Evolutionary conservation across 2,329 filamentous ascomycete species (phyloP), one percentile per base, ranked within the genome.

Genomic region (Huntiella savannae): DNA sequence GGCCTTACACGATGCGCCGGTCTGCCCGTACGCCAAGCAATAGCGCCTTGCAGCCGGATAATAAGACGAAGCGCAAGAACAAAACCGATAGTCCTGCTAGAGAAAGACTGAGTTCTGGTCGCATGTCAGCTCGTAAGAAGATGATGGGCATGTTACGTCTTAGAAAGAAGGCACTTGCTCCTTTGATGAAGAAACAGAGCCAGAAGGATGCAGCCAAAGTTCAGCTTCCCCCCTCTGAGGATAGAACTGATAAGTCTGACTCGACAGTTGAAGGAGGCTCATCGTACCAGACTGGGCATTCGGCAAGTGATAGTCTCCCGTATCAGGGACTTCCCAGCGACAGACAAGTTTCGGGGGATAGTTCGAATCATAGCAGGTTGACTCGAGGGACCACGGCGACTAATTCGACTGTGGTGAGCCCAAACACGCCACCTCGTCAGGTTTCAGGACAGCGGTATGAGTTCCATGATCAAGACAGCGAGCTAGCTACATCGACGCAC

Each of bases 401-500:
- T n/a, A 49, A 40, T 12, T 35, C 44, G 4, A 32, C 28, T 4
- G 48, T 43, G 3, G 40, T 35, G 4, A 28, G 12, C 12, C 48
- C 48, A 4, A 40, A 38, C 40, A 49, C 48, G 3, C 48, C 48
- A 1, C 37, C 36, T 11, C 7, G 43, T 12, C 48, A 49, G 33
- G 32, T 37, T 4, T 36, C 32, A 7, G n/a, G 17, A 6, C 28
- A 22, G 15, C 34, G 40, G 13, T 49, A 40, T 43, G 48, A 47
- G 19, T 49, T 47, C 33, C 33, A 37, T 6, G 40, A 43, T 35
- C 40, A 33, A 16, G 48, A 47, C 13, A 46, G 33, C 10, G 43
- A 49, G 7, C 28, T 49, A 17, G 46, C 48, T n/a, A 33, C 48
- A 12, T 49, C 48, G 4, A 40, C 40, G n/a, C 44, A 42, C 36